Base-by-base conservation (phyloP, 2,329 filamentous ascomycete genomes). In the Phialemonium atrogriseum region DNA sequence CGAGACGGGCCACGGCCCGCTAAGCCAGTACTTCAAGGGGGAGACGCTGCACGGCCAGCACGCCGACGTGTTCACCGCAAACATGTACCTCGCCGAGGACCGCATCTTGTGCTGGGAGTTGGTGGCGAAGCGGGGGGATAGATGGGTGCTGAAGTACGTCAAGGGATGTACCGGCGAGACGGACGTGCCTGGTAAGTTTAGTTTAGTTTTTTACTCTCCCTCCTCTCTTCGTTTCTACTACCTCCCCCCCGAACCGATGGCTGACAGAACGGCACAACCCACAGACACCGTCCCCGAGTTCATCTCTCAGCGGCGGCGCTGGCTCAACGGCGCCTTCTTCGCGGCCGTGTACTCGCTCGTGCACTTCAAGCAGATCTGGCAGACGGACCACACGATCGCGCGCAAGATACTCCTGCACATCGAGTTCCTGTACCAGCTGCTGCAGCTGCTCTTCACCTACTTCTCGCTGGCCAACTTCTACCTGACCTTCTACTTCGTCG, bases 401-500 rank as follows among this genome's bases (percentile, higher is more conserved):
- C 83, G 91, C 45, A 98, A 98, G 60, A 70, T 94, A 15, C 71
- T 98, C 20, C 74, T 98, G 32, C 88, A 95, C 57, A 77, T 96
- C 46, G 91, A 98, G 56, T 95, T 95, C 52, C 58, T 94, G 45
- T 98, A 98, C 58, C 91, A 98, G 55, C 81, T 94, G 54, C 71
- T 96, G 45, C 84, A 87, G 51, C 75, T 98, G 10, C 58, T 94
- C 39, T 98, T 98, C 64, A 98, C 91, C 27, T 98, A 86, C 66
- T 96, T 98, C 66, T 94, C 89, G 9, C 77, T 98, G 24, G 88
- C 89, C 57, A 98, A 98, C 66, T 98, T 96, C 68, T 98, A 96
- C 58, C 78, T 98, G 32, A 94, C 88, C 36, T 98, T 98, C 63
- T 98, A 88, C 71, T 98, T 98, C 64, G 81, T 98, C 44, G 87